Base-by-base conservation (phyloP, 2,329 filamentous ascomycete species). In the Calonectria leucothoes region DNA sequence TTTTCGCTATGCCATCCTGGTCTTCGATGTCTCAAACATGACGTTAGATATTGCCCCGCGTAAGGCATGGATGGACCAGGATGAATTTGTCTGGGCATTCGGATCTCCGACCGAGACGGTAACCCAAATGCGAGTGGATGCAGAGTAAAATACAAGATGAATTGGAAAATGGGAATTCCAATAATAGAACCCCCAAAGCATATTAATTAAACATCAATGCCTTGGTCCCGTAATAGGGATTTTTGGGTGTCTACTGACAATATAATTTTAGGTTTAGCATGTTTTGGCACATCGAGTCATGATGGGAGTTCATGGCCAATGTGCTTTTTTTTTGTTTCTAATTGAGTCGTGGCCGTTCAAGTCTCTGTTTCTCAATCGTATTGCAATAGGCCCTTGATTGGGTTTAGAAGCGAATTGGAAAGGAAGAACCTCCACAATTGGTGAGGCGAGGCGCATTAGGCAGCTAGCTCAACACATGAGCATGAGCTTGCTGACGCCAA, bases 171-270 rank as follows among this genome's bases (percentile, higher is more conserved):
- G n/a, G 10, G 15, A 27, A 59, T 35, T 23, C 55, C 55, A 27
- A 61, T 25, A 39, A 27, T 45, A 45, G 23, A 27, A 15, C 20
- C 2, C 39, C 27, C 14, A 20, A 35, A 29, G 15, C 27, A 61
- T 39, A 61, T 61, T 61, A 39, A 61, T 61, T 61, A 39, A 39
- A 25, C 33, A 39, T 61, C 35, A 61, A 61, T 61, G 55, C 55
- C 35, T 39, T 61, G 55, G 20, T 61, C 55, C 33, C 25, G 25
- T 61, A 39, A 61, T 39, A 61, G 55, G 17, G 4, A 31, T 39
- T 14, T 37, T 15, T 23, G 39, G 35, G 11, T 29, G 33, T 61
- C 35, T 29, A 23, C 23, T 17, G 14, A 23, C 31, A 61, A 61
- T 61, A 39, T 37, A 61, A 61, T 27, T 61, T 61, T 61, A 61